Evolutionary conservation across 176 grass and related monocot genomes (phyloP).

Genomic region (Hordeum vulgare): MorexV3_pseudomolecules_assembly NC_058523.1:477222035-477222534

Average conservation of each 20-base stretch:
- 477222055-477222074: conserved; percentile 1
- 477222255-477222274: not conserved
- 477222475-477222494: not conserved
- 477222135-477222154: not conserved
- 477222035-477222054: not conserved
- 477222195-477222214: not conserved
- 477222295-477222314: not conserved
- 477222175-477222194: not conserved
- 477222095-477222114: not conserved
- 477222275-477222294: no score
- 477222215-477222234: not conserved
- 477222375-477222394: not conserved
- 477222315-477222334: not conserved
- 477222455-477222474: not conserved
- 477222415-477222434: not conserved
- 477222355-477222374: not conserved
- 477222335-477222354: not conserved
- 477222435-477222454: not conserved
- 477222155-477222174: not conserved
- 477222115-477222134: not conserved
- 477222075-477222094: not conserved
- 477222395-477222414: not conserved
- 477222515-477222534: not conserved
- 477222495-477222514: not conserved
- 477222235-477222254: not conserved